Evolutionary conservation across 2,329 filamentous ascomycete genomes (phyloP), one percentile per base, ranked within the genome.

Genomic region (Stachybotrys elegans): DNA sequence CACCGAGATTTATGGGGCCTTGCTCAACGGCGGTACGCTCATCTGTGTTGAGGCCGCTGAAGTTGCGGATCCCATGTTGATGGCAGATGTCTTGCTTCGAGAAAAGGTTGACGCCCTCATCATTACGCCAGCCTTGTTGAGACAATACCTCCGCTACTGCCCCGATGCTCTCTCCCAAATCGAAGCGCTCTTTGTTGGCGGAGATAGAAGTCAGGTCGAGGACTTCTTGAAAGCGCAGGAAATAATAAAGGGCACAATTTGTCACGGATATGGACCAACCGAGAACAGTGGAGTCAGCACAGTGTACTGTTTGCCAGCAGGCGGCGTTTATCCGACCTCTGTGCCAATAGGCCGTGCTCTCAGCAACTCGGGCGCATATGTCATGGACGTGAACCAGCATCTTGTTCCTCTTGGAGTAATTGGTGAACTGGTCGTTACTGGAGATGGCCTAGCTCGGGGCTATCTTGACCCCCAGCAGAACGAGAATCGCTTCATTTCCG

Each of bases 351-450:
- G 54, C 5, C 41, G 43, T 14, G 36, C 51, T 3, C 25, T 56
- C 29, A 47, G 39, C 44, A 52, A 54, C 43, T 57, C 54, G 1
- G 52, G 50, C 1, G 49, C 53, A 2, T 48, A 49, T 19, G 43
- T 59, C 14, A 56, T 60, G 55, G 56, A 59, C 40, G 21, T 40
- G 4, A 39, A 52, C 2, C 51, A 49, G 14, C 49, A 43, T 3
- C 48, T 58, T 2, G 53, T 58, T 1, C 56, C 58, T 3, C 22
- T 50, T 1, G 57, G 57, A 12, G 53, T 58, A 1, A 23, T 61
- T 4, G 58, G 58, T 2, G 58, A 61, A 38, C 51, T 61, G 4
- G 45, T 59, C 1, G 48, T 61, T 1, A 56, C 52, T 0, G 57
- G 57, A 3, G 55, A 37, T 38, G 22, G 20, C 35, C 5, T n/a